phyloP scores from a whole-genome alignment of 2,329 filamentous ascomycete genomes.

The Colletotrichum falcatum region DNA sequence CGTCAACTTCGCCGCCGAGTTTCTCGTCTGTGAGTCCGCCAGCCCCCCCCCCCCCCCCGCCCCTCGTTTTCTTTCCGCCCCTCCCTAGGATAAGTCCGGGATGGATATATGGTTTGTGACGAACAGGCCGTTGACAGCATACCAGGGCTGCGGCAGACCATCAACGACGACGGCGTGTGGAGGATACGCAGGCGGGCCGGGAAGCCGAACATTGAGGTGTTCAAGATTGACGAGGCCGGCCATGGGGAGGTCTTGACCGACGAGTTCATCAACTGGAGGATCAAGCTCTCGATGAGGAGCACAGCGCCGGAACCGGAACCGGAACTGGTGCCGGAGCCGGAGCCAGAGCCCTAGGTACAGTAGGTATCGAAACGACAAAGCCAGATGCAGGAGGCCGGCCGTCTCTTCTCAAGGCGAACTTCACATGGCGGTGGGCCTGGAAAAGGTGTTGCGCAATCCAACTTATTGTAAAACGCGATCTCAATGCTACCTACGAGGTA shows the following conservation, averaged over 20 bases:
- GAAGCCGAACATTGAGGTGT: constrained; percentile 77
- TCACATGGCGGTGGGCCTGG: not conserved
- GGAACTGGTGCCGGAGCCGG: not conserved
- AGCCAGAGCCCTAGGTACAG: not conserved
- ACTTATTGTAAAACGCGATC: constrained; percentile 23
- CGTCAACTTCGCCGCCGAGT: constrained; percentile 86
- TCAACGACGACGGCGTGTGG: constrained; percentile 83
- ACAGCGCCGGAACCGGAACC: constrained; percentile 41
- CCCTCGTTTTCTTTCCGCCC: not conserved
- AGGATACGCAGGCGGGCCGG: constrained; percentile 76
- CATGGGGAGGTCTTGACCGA: constrained; percentile 81
- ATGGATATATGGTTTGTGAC: not conserved
- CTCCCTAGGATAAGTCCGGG: not conserved
- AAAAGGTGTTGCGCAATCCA: constrained; percentile 1
- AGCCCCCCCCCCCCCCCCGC: too few species aligned
- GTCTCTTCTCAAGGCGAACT: too few species aligned
- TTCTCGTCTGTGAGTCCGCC: constrained; percentile 77
- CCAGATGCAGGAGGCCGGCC: not conserved
- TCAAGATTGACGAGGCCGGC: constrained; percentile 78
- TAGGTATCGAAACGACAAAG: not conserved
- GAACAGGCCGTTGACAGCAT: not conserved
- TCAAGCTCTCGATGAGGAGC: constrained; percentile 60
- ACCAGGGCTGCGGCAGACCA: constrained; percentile 71
- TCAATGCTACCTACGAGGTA: constrained; percentile 38
- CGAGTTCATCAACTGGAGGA: constrained; percentile 82